These are phyloP conservation scores for Rhinocladiella mackenziei DNA, from an alignment of 2,329 filamentous ascomycete genomes.

Conservation along the genomic window DNA sequence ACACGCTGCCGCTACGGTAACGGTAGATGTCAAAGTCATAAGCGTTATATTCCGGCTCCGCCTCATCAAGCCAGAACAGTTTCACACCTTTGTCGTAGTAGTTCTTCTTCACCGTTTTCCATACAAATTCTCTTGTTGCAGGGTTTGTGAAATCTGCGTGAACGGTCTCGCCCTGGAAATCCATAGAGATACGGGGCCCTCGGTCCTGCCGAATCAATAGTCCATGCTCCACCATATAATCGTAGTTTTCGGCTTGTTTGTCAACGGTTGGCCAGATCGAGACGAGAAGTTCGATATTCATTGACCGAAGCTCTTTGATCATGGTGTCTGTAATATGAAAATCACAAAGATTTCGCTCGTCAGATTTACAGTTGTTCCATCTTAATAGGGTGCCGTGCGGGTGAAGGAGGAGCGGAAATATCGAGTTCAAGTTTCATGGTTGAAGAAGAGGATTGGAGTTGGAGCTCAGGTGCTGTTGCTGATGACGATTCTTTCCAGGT, in stretches of 20 bases:
- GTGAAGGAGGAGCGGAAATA: slow-evolving; percentile 3
- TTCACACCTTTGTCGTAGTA: slow-evolving; percentile 61
- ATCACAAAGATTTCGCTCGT: slow-evolving; percentile 5
- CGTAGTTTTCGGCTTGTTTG: slow-evolving; percentile 54
- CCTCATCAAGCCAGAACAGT: slow-evolving; percentile 66
- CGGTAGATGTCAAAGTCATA: slow-evolving; percentile 67
- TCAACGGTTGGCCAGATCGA: slow-evolving; percentile 68
- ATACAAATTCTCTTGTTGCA: slow-evolving; percentile 55
- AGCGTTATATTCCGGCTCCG: slow-evolving; percentile 61
- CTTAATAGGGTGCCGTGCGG: slow-evolving; percentile 3
- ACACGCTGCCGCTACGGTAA: slow-evolving; percentile 53
- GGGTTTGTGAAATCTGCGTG: slow-evolving; percentile 64
- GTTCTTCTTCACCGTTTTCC: slow-evolving; percentile 56
- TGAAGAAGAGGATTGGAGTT: slow-evolving; percentile 3
- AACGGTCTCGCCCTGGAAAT: slow-evolving; percentile 56
- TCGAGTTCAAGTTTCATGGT: slow-evolving; percentile 8
- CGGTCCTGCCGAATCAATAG: slow-evolving; percentile 59
- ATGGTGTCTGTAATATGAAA: slow-evolving; percentile 49
- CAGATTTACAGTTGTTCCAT: slow-evolving; percentile 13
- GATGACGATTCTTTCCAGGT: slow-evolving; percentile 19
- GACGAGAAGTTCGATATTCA: slow-evolving; percentile 64
- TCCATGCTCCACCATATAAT: slow-evolving; percentile 59
- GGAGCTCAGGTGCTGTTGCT: slow-evolving; percentile 7
- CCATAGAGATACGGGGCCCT: slow-evolving; percentile 56
- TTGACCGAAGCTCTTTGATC: slow-evolving; percentile 56